phyloP scores from a whole-genome alignment of 2,329 filamentous ascomycete species.

The Ploettnerulaceae sp. region DNA sequence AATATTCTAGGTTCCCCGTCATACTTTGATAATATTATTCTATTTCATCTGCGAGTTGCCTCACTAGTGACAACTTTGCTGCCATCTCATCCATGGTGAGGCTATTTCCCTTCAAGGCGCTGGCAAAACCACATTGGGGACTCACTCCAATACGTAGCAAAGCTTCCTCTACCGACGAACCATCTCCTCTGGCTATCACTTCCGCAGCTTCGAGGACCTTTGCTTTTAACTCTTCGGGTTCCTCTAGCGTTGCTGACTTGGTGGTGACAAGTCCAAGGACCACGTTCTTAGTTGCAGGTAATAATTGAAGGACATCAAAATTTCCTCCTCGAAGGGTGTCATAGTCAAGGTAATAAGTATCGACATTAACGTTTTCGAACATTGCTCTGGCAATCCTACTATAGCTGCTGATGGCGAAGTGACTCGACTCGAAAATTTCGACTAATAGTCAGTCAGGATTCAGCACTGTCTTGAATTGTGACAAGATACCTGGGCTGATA shows the following conservation, averaged over 20 bases:
- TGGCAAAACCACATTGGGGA: constrained; percentile 7
- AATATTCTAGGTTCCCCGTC: not conserved
- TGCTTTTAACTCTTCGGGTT: not conserved
- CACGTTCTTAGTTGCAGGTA: too few species aligned
- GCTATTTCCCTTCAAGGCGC: not conserved
- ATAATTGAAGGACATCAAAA: too few species aligned
- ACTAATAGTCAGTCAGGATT: too few species aligned
- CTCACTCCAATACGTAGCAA: not conserved
- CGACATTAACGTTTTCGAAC: not conserved
- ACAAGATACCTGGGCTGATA: not conserved
- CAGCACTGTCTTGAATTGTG: too few species aligned
- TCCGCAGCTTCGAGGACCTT: not conserved
- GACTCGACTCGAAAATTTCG: too few species aligned
- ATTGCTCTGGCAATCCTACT: not conserved
- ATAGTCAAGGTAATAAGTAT: constrained; percentile 31
- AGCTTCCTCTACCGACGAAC: not conserved
- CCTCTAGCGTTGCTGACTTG: not conserved
- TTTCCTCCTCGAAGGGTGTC: too few species aligned
- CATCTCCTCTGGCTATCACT: constrained; percentile 1
- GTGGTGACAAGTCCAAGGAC: constrained; percentile 1
- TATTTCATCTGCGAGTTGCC: not conserved
- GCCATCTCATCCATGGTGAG: not conserved
- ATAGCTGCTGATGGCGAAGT: not conserved
- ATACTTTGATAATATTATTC: not conserved
- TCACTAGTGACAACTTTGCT: not conserved